Base-by-base conservation (phyloP, 2,329 filamentous ascomycete genomes). In the Cyphellophora europaea region DNA sequence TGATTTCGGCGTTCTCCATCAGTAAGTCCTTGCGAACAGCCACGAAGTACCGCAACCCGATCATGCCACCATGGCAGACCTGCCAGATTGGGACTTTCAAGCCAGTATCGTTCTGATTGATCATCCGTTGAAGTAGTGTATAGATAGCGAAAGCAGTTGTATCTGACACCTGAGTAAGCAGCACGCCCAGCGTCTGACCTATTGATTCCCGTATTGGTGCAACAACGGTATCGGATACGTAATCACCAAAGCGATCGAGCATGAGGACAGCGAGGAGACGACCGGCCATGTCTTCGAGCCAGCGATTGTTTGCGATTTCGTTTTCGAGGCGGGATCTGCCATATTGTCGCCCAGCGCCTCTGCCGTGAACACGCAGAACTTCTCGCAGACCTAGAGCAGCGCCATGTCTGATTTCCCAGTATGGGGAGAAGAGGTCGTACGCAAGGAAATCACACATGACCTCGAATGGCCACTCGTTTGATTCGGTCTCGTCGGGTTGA, bases 1-100 rank as follows among this genome's bases (percentile, higher is more conserved):
- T 87, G 57, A 98, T 79, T 32, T 80, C 74, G 16, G 73, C 74
- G 50, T 95, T 82, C 52, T 86, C 74, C 16, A 96, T 72, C 5
- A 98, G 73, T 3, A 98, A 66, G 54, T 96, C 91, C 50, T 91
- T 95, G 32, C 91, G 77, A 21, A 98, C 86, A 6, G 91, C 91
- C 18, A 98, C 91, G 30, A 98, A 76, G 53, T 98, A 98, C 50
- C 89, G 76, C 52, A 98, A 64, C 5, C 91, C 91, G 30, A 96
- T 88, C 91, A 98, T 98, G 43, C 91, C 91, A 47, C 91, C 91
- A 56, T 98, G 93, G 51, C 88, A 94, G 23, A 95, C 83, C 40
- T 93, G 86, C 91, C 91, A 98, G 18, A 87, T 72, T 11, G 82
- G 78, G 19, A 73, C 74, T 15, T 80, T 77, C 15, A 88, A 65